phyloP scores from a whole-genome alignment of 768 basidiomycete genomes.

The Mycena epipterygia region DNA sequence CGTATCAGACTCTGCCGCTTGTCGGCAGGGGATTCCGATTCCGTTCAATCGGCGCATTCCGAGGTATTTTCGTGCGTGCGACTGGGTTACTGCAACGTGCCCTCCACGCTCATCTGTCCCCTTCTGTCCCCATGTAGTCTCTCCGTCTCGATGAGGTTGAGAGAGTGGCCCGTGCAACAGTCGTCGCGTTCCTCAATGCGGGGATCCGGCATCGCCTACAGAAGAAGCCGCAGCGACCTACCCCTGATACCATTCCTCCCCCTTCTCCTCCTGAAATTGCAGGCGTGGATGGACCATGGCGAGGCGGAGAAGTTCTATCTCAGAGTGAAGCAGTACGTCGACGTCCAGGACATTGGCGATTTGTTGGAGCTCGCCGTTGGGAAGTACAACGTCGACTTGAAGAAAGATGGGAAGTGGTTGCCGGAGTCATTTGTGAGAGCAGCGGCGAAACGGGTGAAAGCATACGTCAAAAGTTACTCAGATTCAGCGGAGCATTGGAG shows the following conservation, averaged over 20 bases:
- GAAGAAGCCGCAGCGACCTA: slow-evolving; percentile 41
- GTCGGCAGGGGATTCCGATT: not conserved
- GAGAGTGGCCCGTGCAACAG: slow-evolving; percentile 42
- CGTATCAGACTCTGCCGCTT: no score
- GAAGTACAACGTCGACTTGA: slow-evolving; percentile 39
- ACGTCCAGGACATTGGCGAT: slow-evolving; percentile 57
- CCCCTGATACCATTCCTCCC: slow-evolving; percentile 55
- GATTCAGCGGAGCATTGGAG: slow-evolving; percentile 35
- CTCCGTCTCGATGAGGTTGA: slow-evolving; percentile 40
- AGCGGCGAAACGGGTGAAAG: slow-evolving; percentile 40
- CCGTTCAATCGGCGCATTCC: not conserved
- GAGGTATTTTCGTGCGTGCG: slow-evolving; percentile 13
- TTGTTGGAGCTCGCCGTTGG: slow-evolving; percentile 54
- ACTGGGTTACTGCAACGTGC: slow-evolving; percentile 17
- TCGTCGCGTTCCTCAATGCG: slow-evolving; percentile 38
- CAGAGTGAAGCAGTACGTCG: slow-evolving; percentile 53
- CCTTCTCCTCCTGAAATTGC: slow-evolving; percentile 56
- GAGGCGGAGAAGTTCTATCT: slow-evolving; percentile 47
- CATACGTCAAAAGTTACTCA: slow-evolving; percentile 40
- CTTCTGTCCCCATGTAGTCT: slow-evolving; percentile 19
- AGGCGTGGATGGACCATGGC: slow-evolving; percentile 58
- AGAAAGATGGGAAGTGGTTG: slow-evolving; percentile 43
- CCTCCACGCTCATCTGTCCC: slow-evolving; percentile 8
- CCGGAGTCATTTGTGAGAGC: slow-evolving; percentile 46
- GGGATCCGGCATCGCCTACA: slow-evolving; percentile 44